Evolutionary conservation across 164 flowering plant species (phyloP), one percentile per base, ranked within the genome.

Genomic region (Stephania japonica): DNA sequence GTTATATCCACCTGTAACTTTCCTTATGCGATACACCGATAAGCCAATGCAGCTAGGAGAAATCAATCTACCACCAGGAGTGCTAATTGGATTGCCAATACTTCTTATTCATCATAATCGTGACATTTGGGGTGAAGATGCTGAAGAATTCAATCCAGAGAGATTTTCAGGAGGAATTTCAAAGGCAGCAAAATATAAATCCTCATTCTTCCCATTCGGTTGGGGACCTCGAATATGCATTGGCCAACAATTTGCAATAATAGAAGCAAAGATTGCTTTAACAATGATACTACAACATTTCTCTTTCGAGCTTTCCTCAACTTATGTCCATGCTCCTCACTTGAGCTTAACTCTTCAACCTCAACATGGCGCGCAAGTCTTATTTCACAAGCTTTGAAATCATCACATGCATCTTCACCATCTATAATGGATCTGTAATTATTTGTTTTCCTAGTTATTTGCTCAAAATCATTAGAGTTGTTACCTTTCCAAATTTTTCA

Each of bases 81-180:
- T 56, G 5, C 62, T 16, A 56, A 56, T 56, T 56, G 62, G 62
- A 56, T 13, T 56, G 5, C 62, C 62, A 69, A 64, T n/a, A 56
- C 62, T 56, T 56, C 62, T 56, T 56, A 56, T 56, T 56, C 62
- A 56, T n/a, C 62, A 56, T 56, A n/a, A 56, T 56, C 62, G 62
- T 13, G 62, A 56, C 6, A 19, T 56, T 56, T 56, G 62, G 62
- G 62, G 62, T 3, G 62, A 56, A 56, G 62, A 56, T 56, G 62
- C 21, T 1, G 62, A 56, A 13, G 62, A 56, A 13, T 56, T 56
- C 21, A 56, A 56, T n/a, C 62, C 62, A 56, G 62, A 56, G 62
- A 56, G 62, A 6, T 56, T 56, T n/a, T 56, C 62, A 56, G 62
- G 62, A 16, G 62, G 62, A 56, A n/a, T 56, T 56, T 11, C 62